Evolutionary conservation across 2,329 filamentous ascomycete species (phyloP).

Genomic region (Fusarium citri): DNA sequence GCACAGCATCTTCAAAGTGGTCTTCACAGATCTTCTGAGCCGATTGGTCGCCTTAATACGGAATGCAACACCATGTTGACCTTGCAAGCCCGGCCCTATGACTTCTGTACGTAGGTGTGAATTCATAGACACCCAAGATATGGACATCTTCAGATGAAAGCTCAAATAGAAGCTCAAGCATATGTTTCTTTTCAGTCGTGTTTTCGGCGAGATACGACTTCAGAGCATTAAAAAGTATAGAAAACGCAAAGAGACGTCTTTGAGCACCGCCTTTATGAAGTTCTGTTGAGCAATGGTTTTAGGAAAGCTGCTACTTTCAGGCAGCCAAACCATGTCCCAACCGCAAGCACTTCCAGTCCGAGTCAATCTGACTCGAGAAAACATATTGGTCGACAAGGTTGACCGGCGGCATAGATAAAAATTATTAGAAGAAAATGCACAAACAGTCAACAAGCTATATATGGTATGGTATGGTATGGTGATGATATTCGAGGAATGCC

Average conservation of each 20-base stretch:
- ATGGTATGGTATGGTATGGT: neutral
- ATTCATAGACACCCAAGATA: neutral
- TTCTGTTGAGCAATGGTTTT: neutral
- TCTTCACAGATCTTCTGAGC: neutral
- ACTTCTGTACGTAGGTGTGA: neutral
- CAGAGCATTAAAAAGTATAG: neutral
- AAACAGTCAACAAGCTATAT: neutral
- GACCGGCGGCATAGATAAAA: neutral
- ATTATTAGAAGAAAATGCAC: neutral
- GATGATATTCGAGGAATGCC: neutral
- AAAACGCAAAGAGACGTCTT: neutral
- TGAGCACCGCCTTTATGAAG: neutral
- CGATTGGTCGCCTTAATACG: neutral
- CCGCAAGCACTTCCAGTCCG: neutral
- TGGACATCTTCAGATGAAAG: neutral
- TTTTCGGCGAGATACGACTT: neutral
- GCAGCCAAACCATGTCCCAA: neutral
- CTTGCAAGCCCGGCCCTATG: neutral
- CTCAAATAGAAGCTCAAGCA: neutral
- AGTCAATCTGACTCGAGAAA: neutral
- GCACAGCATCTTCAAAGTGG: neutral
- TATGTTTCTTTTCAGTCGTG: neutral
- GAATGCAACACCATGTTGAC: neutral
- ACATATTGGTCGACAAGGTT: neutral
- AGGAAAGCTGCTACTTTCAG: neutral